Base-by-base conservation (phyloP, 1,284 basidiomycete genomes). In the Malassezia psittaci region DNA sequence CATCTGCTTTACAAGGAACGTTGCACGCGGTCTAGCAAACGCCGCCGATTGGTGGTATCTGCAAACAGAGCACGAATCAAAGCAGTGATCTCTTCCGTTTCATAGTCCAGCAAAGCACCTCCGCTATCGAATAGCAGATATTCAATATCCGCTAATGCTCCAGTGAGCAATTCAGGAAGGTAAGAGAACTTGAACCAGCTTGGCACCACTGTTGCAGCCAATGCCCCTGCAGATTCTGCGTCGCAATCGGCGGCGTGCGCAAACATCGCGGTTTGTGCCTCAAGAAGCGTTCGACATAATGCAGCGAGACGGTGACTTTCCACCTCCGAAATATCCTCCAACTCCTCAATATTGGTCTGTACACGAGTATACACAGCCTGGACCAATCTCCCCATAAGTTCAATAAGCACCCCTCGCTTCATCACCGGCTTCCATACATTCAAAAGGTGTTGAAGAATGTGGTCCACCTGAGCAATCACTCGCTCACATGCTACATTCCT, bases 51-150 rank as follows among this genome's bases (percentile, higher is more conserved):
- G 12, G 56, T 51, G 33, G 70, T 71, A 43, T 73, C 70, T 9
- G 90, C 85, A 74, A 98, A 98, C 45, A 98, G 79, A 0, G 90
- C 90, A 44, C 82, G 81, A 38, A 96, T 82, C 34, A 98, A 80
- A 57, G 81, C 81, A 33, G 84, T 83, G 2, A 98, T 79, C 76
- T 96, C 91, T 33, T 86, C 82, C 2, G 85, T 79, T 52, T 85
- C 82, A 73, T 93, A 98, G 76, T 98, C 93, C 34, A 93, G 83
- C 60, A 98, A 77, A 3, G 88, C 86, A 2, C 90, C 88, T 62
- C 87, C 85, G 16, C 45, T 46, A 63, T 93, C 88, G 70, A 91
- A 68, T 4, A 63, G 89, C 13, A 98, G 81, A 75, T 91, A 94
- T 32, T 86, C 85, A 51, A 98, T 86, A 75, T 98, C 93, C 34